phyloP scores from a whole-genome alignment of 169 alveolate genomes.

The Eimeria zaria region DNA sequence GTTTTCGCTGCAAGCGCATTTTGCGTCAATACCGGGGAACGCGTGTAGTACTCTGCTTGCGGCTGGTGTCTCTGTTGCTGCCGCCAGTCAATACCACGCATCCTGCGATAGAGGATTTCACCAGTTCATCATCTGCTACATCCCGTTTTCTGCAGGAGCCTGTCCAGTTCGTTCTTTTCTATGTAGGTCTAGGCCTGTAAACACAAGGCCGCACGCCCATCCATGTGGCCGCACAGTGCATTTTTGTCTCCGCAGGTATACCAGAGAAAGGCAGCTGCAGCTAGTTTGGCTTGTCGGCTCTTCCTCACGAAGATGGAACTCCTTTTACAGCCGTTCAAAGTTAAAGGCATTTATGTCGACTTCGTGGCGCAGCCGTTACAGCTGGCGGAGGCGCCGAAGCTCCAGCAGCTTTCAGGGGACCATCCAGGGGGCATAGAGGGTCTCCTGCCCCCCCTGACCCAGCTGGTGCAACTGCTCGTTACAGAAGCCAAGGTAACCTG shows the following conservation, averaged over 20 bases:
- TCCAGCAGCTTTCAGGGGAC: background rate
- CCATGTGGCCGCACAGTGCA: background rate
- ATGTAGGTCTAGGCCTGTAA: background rate
- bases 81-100: background rate
- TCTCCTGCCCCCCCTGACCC: constrained; percentile 76
- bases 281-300: constrained; percentile 83
- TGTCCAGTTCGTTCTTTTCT: background rate
- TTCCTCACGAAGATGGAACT: constrained; percentile 79
- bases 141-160: background rate
- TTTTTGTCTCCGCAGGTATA: constrained; percentile 27
- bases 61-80: background rate
- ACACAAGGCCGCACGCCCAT: background rate
- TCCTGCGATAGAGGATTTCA: background rate
- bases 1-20: background rate
- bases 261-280: constrained; percentile 83
- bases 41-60: background rate
- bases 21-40: background rate
- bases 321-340: constrained; percentile 72
- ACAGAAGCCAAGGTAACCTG: constrained; percentile 70
- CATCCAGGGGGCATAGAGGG: constrained; percentile 72
- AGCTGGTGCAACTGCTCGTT: constrained; percentile 81
- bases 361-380: background rate
- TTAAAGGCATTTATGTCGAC: constrained; percentile 36
- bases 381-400: background rate
- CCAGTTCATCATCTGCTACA: background rate